Evolutionary conservation across 2,329 filamentous ascomycete species (phyloP), one percentile per base, ranked within the genome.

Genomic region (Bertia moriformis): DNA sequence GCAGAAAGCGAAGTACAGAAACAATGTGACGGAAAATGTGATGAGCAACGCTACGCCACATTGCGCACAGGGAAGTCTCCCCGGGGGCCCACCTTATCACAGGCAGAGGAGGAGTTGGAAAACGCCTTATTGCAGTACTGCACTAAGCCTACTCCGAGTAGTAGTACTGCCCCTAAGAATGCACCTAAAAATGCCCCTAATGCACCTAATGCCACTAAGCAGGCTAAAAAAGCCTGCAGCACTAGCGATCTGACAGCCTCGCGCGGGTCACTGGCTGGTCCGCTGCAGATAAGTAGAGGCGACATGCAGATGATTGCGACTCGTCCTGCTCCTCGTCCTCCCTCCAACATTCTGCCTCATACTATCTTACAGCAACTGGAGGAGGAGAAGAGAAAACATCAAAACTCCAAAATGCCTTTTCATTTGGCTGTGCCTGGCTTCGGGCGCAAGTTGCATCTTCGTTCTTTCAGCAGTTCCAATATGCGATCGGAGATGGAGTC

Each of bases 261-360:
- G n/a, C n/a, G n/a, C n/a, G n/a, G n/a, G n/a, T 37, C 24, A 24
- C n/a, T 37, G 19, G n/a, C 15, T 13, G 41, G 44, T 12, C 53
- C 54, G 19, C 41, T 56, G 19, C 55, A 57, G 33, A 53, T 55
- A 32, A 55, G 54, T 41, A 49, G 55, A 38, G 51, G 53, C 18
- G 49, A 52, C 19, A 54, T 53, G 38, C 51, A 55, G 33, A 48
- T 56, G 46, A 48, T 54, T 18, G 47, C 55, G 4, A 51, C 49
- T 4, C 49, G 55, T n/a, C 45, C 49, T 18, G 50, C 54, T 14
- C 55, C 55, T 15, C 42, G 41, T 13, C 54, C 53, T 14, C 53
- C 52, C 7, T 42, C 46, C 20, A 44, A 43, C 20, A 44, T 45
- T 24, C 44, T 42, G 22, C 43, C 48, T 22, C 46, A 41, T 14